Percentiles rank a stretch among this genome's conserved stretches.
These are phyloP conservation scores for Phoma herbarum DNA, from an alignment of 2,329 filamentous ascomycete species.

Conservation along the genomic window DNA sequence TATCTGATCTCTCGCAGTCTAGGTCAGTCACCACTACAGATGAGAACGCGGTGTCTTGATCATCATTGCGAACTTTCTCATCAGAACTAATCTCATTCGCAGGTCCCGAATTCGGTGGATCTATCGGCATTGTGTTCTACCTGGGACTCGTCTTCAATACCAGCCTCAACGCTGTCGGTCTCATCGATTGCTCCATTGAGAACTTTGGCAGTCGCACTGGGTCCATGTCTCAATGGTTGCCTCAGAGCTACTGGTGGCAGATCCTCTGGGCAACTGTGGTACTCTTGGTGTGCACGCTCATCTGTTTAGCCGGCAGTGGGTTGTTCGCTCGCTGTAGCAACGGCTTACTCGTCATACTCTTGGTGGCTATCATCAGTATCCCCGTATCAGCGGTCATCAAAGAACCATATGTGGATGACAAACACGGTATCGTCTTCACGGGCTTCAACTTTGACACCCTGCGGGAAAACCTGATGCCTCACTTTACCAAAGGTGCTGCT, in stretches of 20 bases:
- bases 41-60: neutral
- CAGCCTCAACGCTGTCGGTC: slow-evolving; percentile 84
- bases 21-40: neutral
- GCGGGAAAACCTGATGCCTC: slow-evolving; percentile 75
- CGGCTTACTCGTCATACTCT: slow-evolving; percentile 73
- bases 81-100: neutral
- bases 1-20: slow-evolving; percentile 87
- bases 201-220: slow-evolving; percentile 71
- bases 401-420: slow-evolving; percentile 70
- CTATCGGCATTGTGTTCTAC: slow-evolving; percentile 88
- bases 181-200: slow-evolving; percentile 81
- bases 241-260: slow-evolving; percentile 76
- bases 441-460: slow-evolving; percentile 77
- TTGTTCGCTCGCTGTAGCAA: slow-evolving; percentile 85
- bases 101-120: slow-evolving; percentile 87
- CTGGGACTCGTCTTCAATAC: slow-evolving; percentile 85
- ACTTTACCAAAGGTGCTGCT: slow-evolving; percentile 68
- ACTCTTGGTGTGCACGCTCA: slow-evolving; percentile 73
- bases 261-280: slow-evolving; percentile 80
- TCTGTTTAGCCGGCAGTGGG: slow-evolving; percentile 81
- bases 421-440: slow-evolving; percentile 76
- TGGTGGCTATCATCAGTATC: slow-evolving; percentile 80
- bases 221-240: slow-evolving; percentile 67
- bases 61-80: too few species aligned
- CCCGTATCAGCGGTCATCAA: slow-evolving; percentile 77